phyloP scores from a whole-genome alignment of 805 yeast species.

The Ogataea corticis region DNA sequence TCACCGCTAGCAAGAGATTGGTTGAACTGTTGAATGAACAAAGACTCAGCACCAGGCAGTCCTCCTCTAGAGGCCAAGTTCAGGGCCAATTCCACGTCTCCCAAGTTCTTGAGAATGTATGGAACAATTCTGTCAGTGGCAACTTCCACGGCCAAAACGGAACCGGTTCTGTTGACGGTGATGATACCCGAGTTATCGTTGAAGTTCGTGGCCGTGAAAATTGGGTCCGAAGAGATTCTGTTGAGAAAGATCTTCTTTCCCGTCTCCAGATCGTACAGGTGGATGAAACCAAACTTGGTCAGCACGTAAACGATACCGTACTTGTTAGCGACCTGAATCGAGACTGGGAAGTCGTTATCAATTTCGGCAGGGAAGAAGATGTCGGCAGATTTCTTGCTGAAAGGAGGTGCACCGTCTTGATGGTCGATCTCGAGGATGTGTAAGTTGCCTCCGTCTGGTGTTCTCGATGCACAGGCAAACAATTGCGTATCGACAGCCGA shows the following conservation, averaged over 20 bases:
- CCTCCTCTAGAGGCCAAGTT: constrained; percentile 93
- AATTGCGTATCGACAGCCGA: constrained; percentile 78
- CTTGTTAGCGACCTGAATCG: constrained; percentile 79
- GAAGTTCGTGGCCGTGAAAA: constrained; percentile 82
- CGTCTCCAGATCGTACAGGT: constrained; percentile 89
- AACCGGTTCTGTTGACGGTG: constrained; percentile 93
- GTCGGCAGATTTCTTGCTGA: constrained; percentile 86
- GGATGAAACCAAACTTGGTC: constrained; percentile 96
- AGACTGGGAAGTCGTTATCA: constrained; percentile 92
- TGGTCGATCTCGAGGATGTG: constrained; percentile 97
- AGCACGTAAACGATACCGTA: constrained; percentile 87
- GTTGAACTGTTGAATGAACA: constrained; percentile 90
- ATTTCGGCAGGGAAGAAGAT: constrained; percentile 97
- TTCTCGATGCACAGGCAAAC: constrained; percentile 90
- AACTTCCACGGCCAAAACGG: constrained; percentile 89
- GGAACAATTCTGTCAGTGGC: constrained; percentile 84
- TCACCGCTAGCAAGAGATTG: constrained; percentile 80
- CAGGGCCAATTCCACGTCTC: constrained; percentile 84
- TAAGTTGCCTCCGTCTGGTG: constrained; percentile 78
- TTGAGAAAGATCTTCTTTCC: constrained; percentile 93
- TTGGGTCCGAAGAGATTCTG: constrained; percentile 93
- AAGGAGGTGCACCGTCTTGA: constrained; percentile 77
- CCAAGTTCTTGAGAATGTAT: constrained; percentile 80
- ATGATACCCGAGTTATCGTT: constrained; percentile 79
- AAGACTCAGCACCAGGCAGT: constrained; percentile 93